Evolutionary conservation across 208 protist genomes (phyloP), one percentile per base, ranked within the genome.

Genomic region (Borovskyia barvae): DNA sequence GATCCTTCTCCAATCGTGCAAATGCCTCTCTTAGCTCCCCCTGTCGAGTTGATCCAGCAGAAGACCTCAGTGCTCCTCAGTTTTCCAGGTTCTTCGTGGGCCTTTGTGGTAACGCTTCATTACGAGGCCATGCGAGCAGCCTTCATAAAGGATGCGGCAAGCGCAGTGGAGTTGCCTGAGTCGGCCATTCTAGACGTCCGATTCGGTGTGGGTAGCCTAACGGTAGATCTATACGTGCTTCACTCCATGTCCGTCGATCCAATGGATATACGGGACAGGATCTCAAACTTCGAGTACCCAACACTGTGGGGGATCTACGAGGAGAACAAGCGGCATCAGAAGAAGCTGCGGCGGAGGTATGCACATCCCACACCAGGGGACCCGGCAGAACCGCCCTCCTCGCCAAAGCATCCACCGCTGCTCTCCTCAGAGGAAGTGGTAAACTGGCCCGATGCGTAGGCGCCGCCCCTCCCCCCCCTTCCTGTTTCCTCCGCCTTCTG

Each of bases 101-200:
- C 61, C 47, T 63, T 49, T 48, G 52, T 70, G 25, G 63, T 70
- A 55, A 63, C 46, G 0, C 37, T 63, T 41, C 55, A 70, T 55
- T 70, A 70, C 48, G 64, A 70, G 64, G 20, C 36, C 15, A 70
- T 70, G 64, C 64, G 63, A 19, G 64, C 61, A 20, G 64, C 64
- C 17, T 70, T 70, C 50, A 33, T 54, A 12, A 62, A 22, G 12
- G 64, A 70, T 48, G 55, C 64, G 19, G 33, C 64, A 0, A 47
- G 25, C 28, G 64, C 64, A 0, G 64, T 26, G 11, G 19, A 52
- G 19, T 53, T 70, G 48, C 53, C 64, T 17, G 17, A 43, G 19
- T 62, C 53, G 4, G 43, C 64, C 12, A 70, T 70, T 12, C 64
- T 63, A 24, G 64, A 70, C 32, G 64, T 70, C 22, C 64, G 64